Evolutionary conservation across 768 basidiomycete genomes (phyloP).

Genomic region (Podaxis sp.): DNA sequence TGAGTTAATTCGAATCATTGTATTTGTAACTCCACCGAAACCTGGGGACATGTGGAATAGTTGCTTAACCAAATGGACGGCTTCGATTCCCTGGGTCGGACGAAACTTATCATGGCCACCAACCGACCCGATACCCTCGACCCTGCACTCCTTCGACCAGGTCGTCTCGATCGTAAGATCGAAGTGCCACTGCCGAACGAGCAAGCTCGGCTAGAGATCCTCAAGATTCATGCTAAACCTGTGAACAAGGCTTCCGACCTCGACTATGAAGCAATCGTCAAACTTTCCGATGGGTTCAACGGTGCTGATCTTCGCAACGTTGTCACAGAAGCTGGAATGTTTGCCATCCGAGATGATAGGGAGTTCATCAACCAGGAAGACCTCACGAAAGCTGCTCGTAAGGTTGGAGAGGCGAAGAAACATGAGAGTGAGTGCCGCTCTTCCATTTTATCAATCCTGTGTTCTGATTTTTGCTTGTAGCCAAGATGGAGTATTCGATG

Average conservation of each 20-base stretch:
- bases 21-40: neutral
- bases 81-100: slow-evolving; percentile 93
- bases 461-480: slow-evolving; percentile 28
- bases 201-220: slow-evolving; percentile 91
- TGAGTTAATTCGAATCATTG: slow-evolving; percentile 20
- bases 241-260: slow-evolving; percentile 96
- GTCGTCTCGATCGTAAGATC: slow-evolving; percentile 95
- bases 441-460: neutral
- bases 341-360: slow-evolving; percentile 93
- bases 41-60: slow-evolving; percentile 37
- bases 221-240: slow-evolving; percentile 94
- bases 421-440: slow-evolving; percentile 74
- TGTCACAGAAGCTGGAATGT: slow-evolving; percentile 96
- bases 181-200: slow-evolving; percentile 98
- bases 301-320: slow-evolving; percentile 97
- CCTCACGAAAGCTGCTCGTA: slow-evolving; percentile 92
- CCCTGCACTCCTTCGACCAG: slow-evolving; percentile 93
- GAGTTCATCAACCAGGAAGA: slow-evolving; percentile 95
- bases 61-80: slow-evolving; percentile 99
- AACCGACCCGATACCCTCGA: slow-evolving; percentile 98
- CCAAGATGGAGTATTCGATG: slow-evolving; percentile 55
- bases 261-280: slow-evolving; percentile 97
- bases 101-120: slow-evolving; percentile 99
- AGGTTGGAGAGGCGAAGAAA: slow-evolving; percentile 96
- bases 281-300: slow-evolving; percentile 93